These are phyloP conservation scores for Kwoniella shandongensis DNA, from an alignment of 768 basidiomycete genomes.

Conservation along the genomic window DNA sequence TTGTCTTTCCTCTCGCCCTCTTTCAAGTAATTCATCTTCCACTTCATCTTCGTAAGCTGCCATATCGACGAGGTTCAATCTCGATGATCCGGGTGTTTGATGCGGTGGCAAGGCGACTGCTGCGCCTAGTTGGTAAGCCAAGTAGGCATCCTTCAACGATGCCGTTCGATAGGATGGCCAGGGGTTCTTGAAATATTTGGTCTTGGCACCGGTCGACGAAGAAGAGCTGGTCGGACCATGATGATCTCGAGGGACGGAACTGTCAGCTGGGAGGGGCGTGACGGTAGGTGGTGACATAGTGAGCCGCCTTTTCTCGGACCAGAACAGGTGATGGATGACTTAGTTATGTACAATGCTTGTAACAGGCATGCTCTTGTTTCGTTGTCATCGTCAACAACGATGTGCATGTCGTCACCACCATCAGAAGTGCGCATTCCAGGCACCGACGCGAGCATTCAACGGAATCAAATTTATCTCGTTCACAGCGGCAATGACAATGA, in stretches of 20 bases:
- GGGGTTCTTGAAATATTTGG: constrained; percentile 47
- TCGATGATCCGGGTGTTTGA: constrained; percentile 13
- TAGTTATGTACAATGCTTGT: no score
- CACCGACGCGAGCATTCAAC: not conserved
- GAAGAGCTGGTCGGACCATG: constrained; percentile 25
- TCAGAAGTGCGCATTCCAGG: no score
- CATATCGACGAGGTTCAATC: not conserved
- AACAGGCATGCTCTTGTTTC: no score
- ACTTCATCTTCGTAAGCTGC: constrained; percentile 6
- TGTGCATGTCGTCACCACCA: no score
- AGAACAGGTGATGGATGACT: no score
- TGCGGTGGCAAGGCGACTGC: constrained; percentile 34
- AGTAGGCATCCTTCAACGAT: constrained; percentile 37
- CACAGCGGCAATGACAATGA: not conserved
- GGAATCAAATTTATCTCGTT: not conserved
- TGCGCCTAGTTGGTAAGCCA: constrained; percentile 46
- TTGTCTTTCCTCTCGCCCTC: not conserved
- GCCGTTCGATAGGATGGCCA: constrained; percentile 49
- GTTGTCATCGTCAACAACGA: no score
- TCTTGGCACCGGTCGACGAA: constrained; percentile 13
- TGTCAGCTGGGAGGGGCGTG: constrained; percentile 14
- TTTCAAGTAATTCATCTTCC: constrained; percentile 9
- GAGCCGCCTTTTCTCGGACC: no score
- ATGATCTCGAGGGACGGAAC: constrained; percentile 22
- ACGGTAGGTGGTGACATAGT: constrained; percentile 4